Evolutionary conservation across 2,329 filamentous ascomycete species (phyloP), one percentile per base, ranked within the genome.

Genomic region (Fusarium torulosum): DNA sequence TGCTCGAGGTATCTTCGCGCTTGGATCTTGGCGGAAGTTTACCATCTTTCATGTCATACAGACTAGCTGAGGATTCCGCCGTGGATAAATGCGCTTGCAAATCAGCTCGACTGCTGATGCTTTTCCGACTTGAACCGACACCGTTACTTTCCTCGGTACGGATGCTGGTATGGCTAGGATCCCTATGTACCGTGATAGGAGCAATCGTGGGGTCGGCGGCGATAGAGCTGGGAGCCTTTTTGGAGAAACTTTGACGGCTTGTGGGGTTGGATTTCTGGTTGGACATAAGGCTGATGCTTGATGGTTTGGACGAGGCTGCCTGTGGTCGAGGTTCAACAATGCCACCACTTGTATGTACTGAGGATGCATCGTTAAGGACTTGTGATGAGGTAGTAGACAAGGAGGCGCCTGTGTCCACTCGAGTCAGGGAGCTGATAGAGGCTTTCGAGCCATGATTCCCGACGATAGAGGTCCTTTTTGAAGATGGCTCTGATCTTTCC

Each of bases 131-230:
- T 33, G 76, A 75, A 20, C 72, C 74, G 37, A 77, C 79, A 49
- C 71, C 75, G n/a, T 76, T 72, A n/a, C 75, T 75, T 27, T 86
- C 84, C 19, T 86, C 83, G 2, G 76, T 74, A 33, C 78, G 80
- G 21, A 76, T 70, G 2, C 80, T 75, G 31, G 76, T 81, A 45
- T 84, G 82, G 46, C 78, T 76, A 21, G 76, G 74, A 52, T 88
- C 85, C 60, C 77, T 79, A 59, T 85, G 83, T 55, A 85, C 81
- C 49, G 84, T 83, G 14, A 85, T 77, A 5, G 86, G 82, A 2
- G 83, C 79, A 29, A 86, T 82, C 63, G 77, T 83, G 25, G 79
- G 79, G 20, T 81, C 79, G 6, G 78, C 77, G 7, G 79, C 74
- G 3, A 79, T 78, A n/a, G 79, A 75, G 19, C 80, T 79, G 45